These are phyloP conservation scores for Trypanosoma congolense DNA, from an alignment of 208 protist genomes.

Conservation along the genomic window DNA sequence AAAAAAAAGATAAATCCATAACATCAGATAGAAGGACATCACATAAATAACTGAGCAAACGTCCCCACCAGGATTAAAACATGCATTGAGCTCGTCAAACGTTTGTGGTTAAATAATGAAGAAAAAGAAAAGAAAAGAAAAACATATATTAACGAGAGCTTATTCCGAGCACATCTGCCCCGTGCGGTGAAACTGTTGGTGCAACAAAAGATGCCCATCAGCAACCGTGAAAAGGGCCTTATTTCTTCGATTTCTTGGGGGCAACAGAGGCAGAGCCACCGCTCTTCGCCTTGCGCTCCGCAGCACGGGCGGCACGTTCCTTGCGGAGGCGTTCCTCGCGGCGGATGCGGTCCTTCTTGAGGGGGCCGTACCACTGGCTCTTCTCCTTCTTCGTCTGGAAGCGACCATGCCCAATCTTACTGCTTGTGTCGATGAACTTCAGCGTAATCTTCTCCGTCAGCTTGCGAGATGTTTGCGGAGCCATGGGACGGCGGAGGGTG, in stretches of 20 bases:
- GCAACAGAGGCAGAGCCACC: conserved; percentile 10
- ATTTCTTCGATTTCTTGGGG: conserved; percentile 17
- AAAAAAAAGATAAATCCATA: neutral
- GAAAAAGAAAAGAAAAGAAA: too few species aligned
- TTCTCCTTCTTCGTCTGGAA: conserved; percentile 99
- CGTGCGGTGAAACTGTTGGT: too few species aligned
- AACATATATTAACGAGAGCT: too few species aligned
- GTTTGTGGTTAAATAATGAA: too few species aligned
- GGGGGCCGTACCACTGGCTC: conserved; percentile 93
- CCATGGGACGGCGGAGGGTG: conserved; percentile 97
- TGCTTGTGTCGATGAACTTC: conserved; percentile 99
- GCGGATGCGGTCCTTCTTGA: conserved; percentile 91
- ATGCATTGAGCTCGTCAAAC: too few species aligned
- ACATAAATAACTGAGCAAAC: too few species aligned
- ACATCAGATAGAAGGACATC: neutral
- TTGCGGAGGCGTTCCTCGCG: conserved; percentile 79
- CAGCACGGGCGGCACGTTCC: conserved; percentile 75
- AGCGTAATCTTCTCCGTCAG: conserved; percentile 91
- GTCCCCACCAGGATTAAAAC: too few species aligned
- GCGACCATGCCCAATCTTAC: conserved; percentile 98
- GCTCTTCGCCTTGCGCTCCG: conserved; percentile 62
- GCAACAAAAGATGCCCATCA: too few species aligned
- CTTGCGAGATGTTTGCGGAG: conserved; percentile 75
- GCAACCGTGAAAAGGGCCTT: too few species aligned
- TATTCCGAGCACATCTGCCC: too few species aligned